Conservation (phyloP, 805 yeast genomes). For the Alloascoidea hylecoeti region DNA sequence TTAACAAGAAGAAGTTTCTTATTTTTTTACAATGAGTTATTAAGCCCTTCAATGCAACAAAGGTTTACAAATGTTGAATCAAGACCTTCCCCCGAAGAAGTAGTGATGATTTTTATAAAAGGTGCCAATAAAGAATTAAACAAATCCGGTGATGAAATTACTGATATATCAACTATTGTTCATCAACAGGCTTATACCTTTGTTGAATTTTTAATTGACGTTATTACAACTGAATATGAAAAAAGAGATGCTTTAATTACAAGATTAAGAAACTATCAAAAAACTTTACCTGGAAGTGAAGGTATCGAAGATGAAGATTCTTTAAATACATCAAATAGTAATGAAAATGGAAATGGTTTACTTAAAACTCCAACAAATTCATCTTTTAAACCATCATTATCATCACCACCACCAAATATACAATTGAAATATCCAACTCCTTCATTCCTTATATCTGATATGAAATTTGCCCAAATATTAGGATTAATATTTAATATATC, state of each 20-base stretch:
- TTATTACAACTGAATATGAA: background rate
- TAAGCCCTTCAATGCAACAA: background rate
- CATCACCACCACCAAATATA: background rate
- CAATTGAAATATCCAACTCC: constrained; percentile 23
- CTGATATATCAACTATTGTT: constrained; percentile 13
- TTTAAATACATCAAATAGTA: background rate
- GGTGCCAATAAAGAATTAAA: constrained; percentile 16
- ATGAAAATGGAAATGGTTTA: background rate
- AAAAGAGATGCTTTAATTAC: background rate
- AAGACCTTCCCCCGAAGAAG: constrained; percentile 16
- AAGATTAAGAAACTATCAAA: background rate
- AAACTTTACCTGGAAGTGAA: background rate
- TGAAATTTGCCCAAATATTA: constrained; percentile 35
- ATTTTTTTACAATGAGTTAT: constrained; percentile 34
- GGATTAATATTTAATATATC: constrained; percentile 35
- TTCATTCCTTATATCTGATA: constrained; percentile 37
- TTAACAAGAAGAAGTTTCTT: constrained; percentile 42
- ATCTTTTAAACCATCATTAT: background rate
- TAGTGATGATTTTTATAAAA: constrained; percentile 17
- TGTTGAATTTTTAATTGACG: constrained; percentile 13
- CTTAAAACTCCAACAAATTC: background rate
- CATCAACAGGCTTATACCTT: constrained; percentile 15
- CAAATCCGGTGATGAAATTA: constrained; percentile 17
- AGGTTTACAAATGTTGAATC: no score
- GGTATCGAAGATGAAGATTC: constrained; percentile 10